Conservation (phyloP, 2,329 filamentous ascomycete genomes). For the Aspergillus clavatus region DNA sequence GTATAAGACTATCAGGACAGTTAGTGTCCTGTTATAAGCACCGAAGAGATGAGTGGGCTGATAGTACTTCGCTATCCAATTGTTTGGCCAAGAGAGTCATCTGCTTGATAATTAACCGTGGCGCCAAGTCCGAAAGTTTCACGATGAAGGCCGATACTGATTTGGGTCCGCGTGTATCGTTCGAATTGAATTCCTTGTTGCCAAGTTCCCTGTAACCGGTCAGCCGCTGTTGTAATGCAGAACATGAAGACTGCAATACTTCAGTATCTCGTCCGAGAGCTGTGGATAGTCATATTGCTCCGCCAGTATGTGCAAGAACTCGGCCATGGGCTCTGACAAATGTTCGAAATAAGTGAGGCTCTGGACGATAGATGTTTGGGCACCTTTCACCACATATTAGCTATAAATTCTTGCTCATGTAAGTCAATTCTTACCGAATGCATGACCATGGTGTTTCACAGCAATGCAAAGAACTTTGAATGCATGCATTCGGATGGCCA, state of each 20-base stretch:
- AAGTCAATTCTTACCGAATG: slow-evolving; percentile 61
- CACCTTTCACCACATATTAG: slow-evolving; percentile 53
- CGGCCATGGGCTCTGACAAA: slow-evolving; percentile 97
- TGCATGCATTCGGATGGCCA: slow-evolving; percentile 86
- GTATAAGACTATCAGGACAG: slow-evolving; percentile 67
- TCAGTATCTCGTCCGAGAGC: slow-evolving; percentile 84
- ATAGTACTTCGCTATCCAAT: slow-evolving; percentile 79
- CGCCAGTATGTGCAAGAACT: slow-evolving; percentile 90
- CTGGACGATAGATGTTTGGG: slow-evolving; percentile 96
- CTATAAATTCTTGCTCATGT: background rate
- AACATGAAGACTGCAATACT: slow-evolving; percentile 29
- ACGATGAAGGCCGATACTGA: slow-evolving; percentile 92
- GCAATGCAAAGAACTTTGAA: slow-evolving; percentile 97
- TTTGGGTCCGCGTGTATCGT: slow-evolving; percentile 91
- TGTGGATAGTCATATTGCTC: slow-evolving; percentile 98
- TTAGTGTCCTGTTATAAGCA: slow-evolving; percentile 7
- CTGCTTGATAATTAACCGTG: slow-evolving; percentile 90
- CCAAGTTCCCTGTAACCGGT: slow-evolving; percentile 65
- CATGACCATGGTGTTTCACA: slow-evolving; percentile 95
- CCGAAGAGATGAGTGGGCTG: background rate
- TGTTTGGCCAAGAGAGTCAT: slow-evolving; percentile 94
- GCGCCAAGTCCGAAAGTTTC: slow-evolving; percentile 86
- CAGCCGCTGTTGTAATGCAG: slow-evolving; percentile 12
- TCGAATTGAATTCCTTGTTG: slow-evolving; percentile 97
- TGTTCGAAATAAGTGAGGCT: slow-evolving; percentile 98